Evolutionary conservation across 2,329 filamentous ascomycete species (phyloP), one percentile per base, ranked within the genome.

Genomic region (Rutstroemia sp.): DNA sequence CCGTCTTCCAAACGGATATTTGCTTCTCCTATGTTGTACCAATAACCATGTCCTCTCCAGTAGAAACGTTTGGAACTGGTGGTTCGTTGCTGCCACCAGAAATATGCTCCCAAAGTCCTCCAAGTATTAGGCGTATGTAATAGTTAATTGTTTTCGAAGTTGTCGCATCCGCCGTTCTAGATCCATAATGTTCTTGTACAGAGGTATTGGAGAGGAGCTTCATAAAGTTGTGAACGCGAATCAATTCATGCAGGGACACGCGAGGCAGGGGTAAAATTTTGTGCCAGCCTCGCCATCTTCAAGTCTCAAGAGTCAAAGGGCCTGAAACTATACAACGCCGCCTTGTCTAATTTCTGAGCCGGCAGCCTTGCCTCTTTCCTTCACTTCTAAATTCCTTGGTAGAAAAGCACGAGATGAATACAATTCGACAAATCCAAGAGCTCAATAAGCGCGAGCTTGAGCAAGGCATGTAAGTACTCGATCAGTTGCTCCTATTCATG

Each of bases 391-490:
- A 9, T 34, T 34, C 30, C 4, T 34, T 34, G 9, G 30, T 34
- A 37, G 9, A 42, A 44, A 19, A 16, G 21, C 19, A 51, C 45
- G 41, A 44, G 37, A 99, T 99, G 94, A 96, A 99, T 71, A 87
- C 89, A 64, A 94, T 99, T 64, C 88, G 91, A 65, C 86, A 91
- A 57, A 94, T 96, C 59, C 89, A 95, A 71, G 84, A 87, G 70
- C 87, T 99, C 58, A 99, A 99, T 72, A 90, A 94, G 76, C 86
- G 86, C 64, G 94, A 99, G 73, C 88, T 99, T 60, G 92, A 96
- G 72, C 86, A 90, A 70, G 89, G 87, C 69, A 81, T 91, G 84
- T 87, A 71, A 71, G 85, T 78, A 4, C 16, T 16, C 9, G 17
- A 41, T 45, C 16, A 21, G 42, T 42, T 42, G 54, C 30, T 34